phyloP scores from a whole-genome alignment of 1,284 basidiomycete species.

The Xerocomus amazonicus region DNA sequence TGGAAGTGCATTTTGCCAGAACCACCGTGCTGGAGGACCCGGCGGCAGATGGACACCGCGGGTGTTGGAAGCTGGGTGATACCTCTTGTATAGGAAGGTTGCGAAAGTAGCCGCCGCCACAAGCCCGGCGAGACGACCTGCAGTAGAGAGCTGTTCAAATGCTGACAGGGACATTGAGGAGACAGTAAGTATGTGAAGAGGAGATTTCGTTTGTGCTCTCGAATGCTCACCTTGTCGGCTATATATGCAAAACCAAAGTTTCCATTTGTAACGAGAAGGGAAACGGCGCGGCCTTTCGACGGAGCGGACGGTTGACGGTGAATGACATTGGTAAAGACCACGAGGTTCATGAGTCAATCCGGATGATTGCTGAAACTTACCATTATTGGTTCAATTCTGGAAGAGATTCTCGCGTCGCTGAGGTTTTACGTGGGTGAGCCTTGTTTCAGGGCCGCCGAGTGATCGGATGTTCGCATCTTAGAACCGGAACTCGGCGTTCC shows the following conservation, averaged over 20 bases:
- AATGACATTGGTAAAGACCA: not conserved
- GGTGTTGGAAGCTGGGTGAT: not conserved
- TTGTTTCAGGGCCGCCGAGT: too few relatives aligned
- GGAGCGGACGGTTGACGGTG: too few relatives aligned
- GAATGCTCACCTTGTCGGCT: not conserved
- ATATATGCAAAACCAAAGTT: not conserved
- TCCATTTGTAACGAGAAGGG: too few relatives aligned
- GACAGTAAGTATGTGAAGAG: not conserved
- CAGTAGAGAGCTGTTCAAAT: not conserved
- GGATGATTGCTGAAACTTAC: too few relatives aligned
- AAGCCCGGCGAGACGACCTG: slow-evolving; percentile 2
- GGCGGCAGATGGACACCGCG: slow-evolving; percentile 21
- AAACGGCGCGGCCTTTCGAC: too few relatives aligned
- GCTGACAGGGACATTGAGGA: not conserved
- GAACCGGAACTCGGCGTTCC: too few relatives aligned
- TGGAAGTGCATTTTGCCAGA: slow-evolving; percentile 26
- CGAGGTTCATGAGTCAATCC: too few relatives aligned
- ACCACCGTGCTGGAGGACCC: slow-evolving; percentile 26
- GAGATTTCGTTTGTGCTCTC: not conserved
- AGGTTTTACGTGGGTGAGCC: too few relatives aligned
- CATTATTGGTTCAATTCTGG: too few relatives aligned
- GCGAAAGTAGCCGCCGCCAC: not conserved
- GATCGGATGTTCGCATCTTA: too few relatives aligned
- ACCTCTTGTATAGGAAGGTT: slow-evolving; percentile 2
- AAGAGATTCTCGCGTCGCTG: too few relatives aligned